These are phyloP conservation scores for Pseudopediastrum boryanum DNA, from an alignment of 139 green algal species.

Conservation along the genomic window DNA sequence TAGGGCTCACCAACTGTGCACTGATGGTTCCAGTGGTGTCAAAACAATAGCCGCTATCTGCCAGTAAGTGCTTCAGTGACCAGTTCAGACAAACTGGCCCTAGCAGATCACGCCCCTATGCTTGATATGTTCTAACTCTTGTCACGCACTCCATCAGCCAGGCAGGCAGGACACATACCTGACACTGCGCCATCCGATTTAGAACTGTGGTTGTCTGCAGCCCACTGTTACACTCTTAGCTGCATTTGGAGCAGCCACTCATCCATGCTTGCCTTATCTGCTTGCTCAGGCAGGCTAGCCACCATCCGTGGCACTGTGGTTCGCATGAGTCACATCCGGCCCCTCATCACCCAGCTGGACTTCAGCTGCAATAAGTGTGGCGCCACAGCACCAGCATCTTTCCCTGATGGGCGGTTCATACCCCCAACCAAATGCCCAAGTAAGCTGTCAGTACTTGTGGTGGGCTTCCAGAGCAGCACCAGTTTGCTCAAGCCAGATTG, in stretches of 20 bases:
- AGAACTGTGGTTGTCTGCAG: background rate
- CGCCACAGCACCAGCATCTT: background rate
- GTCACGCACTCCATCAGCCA: too few species aligned
- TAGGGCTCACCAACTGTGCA: too few species aligned
- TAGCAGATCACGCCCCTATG: too few species aligned
- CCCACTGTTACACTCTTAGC: background rate
- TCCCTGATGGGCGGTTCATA: constrained; percentile 63
- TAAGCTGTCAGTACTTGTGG: constrained; percentile 20
- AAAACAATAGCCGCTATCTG: too few species aligned
- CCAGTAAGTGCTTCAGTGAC: too few species aligned
- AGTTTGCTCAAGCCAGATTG: background rate
- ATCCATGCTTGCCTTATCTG: background rate
- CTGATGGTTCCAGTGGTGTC: too few species aligned
- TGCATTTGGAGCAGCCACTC: constrained; percentile 5
- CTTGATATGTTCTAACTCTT: too few species aligned
- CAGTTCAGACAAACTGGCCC: too few species aligned
- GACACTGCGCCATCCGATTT: background rate
- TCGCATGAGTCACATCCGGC: constrained; percentile 64
- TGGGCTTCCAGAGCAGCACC: background rate
- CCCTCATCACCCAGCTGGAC: constrained; percentile 69
- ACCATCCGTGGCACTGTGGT: constrained; percentile 82
- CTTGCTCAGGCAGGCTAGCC: constrained; percentile 72
- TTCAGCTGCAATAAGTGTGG: constrained; percentile 86
- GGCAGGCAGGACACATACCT: too few species aligned
- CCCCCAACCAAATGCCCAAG: constrained; percentile 64